Conservation (phyloP, 2,329 filamentous ascomycete genomes). For the Lachnellula subtilissima region DNA sequence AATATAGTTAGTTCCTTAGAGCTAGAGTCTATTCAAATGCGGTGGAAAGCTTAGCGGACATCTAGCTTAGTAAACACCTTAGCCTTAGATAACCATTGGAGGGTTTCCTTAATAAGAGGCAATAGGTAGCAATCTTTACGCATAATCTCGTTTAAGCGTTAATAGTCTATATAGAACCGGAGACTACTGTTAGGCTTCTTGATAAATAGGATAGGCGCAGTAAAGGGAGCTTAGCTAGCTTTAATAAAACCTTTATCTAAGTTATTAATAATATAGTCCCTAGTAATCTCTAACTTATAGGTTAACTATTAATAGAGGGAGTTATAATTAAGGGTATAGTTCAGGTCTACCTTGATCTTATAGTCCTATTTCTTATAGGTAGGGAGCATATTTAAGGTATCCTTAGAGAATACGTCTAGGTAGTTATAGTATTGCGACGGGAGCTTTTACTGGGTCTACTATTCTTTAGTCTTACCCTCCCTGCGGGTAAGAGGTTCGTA, state of each 20-base stretch:
- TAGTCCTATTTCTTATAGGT: background rate
- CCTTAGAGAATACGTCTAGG: background rate
- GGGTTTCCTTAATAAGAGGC: background rate
- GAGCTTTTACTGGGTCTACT: background rate
- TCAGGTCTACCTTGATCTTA: background rate
- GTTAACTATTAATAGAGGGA: background rate
- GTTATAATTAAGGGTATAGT: background rate
- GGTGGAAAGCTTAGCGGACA: background rate
- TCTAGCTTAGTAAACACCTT: constrained; percentile 4
- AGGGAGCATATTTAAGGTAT: background rate
- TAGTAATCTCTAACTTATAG: background rate
- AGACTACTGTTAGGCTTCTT: constrained; percentile 1
- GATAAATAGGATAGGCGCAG: constrained; percentile 1
- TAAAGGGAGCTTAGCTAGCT: background rate
- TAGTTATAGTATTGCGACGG: background rate
- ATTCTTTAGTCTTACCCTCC: background rate
- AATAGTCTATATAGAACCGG: background rate
- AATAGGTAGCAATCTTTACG: background rate
- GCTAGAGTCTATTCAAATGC: background rate
- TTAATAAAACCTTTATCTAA: background rate
- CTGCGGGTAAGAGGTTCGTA: background rate
- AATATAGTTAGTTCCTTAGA: background rate
- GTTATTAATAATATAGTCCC: background rate
- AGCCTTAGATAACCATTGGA: background rate
- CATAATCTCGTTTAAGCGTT: background rate